Conservation (phyloP, 306 rosid genomes). For the Malus sylvestris region DNA sequence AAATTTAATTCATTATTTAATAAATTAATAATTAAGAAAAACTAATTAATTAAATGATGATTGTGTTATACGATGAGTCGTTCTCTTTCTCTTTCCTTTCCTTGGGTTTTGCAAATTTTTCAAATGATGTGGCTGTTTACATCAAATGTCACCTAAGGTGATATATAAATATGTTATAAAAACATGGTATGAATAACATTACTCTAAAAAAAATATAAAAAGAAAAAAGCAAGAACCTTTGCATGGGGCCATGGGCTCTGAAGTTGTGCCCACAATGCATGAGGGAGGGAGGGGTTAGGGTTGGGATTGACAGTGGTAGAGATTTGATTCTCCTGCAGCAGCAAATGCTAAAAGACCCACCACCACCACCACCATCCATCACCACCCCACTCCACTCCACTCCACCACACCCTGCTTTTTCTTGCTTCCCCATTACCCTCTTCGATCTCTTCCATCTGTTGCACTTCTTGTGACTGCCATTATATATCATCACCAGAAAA, state of each 20-base stretch:
- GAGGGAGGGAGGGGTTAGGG: conserved; percentile 1
- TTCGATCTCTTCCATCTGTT: conserved; percentile 8
- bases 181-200: too few relatives aligned
- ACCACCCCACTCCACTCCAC: not conserved
- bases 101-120: too few relatives aligned
- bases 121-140: too few relatives aligned
- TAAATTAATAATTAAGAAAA: too few relatives aligned
- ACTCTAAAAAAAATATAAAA: not conserved
- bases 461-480: conserved; percentile 40
- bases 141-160: too few relatives aligned
- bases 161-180: too few relatives aligned
- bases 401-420: conserved; percentile 34
- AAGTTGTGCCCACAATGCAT: conserved; percentile 41
- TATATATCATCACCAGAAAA: conserved; percentile 9
- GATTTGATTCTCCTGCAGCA: conserved; percentile 36
- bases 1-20: too few relatives aligned
- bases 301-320: conserved; percentile 17
- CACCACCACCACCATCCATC: not conserved
- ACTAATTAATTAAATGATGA: too few relatives aligned
- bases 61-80: too few relatives aligned
- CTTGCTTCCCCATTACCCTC: conserved; percentile 29
- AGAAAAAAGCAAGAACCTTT: not conserved
- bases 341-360: conserved; percentile 32
- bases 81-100: too few relatives aligned
- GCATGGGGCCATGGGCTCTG: conserved; percentile 21